These are phyloP conservation scores for Stipa capillata DNA, from an alignment of 176 grass and related monocot species.

Conservation along the genomic window DNA sequence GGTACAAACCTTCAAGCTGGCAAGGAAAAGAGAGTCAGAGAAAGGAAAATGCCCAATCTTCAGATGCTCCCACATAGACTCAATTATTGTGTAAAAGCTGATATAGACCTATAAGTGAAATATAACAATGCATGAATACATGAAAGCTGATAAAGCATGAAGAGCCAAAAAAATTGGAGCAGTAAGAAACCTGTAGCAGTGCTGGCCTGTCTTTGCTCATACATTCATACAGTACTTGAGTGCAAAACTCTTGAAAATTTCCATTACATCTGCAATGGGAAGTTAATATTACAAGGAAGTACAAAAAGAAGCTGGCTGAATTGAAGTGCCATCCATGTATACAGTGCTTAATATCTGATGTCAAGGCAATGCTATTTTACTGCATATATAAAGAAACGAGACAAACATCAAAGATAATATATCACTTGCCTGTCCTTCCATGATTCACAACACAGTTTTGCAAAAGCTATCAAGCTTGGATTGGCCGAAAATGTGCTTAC, in stretches of 20 bases:
- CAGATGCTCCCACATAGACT: conserved; percentile 75
- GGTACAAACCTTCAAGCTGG: conserved; percentile 73
- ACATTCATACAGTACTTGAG: conserved; percentile 90
- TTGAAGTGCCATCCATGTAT: neutral
- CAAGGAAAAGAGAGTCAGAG: conserved; percentile 73
- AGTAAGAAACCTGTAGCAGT: conserved; percentile 63
- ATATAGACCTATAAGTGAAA: conserved; percentile 70
- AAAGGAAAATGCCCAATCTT: conserved; percentile 54
- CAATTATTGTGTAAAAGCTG: conserved; percentile 72
- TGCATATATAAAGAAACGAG: neutral
- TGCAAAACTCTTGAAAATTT: conserved; percentile 89
- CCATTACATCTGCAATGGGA: conserved; percentile 57
- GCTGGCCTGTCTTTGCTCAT: conserved; percentile 97
- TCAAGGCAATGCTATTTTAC: neutral
- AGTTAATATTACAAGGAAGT: neutral
- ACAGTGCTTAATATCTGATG: neutral
- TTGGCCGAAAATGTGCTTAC: conserved; percentile 90
- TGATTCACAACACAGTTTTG: conserved; percentile 70
- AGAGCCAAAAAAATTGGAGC: neutral
- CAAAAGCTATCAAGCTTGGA: conserved; percentile 95
- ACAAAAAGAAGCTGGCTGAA: neutral
- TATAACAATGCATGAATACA: conserved; percentile 7
- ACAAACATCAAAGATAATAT: neutral
- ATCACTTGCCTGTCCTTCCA: conserved; percentile 62
- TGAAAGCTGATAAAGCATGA: neutral